Evolutionary conservation across 1,139 yeast species (phyloP).

Genomic region (Geotrichum phurueaensis): DNA sequence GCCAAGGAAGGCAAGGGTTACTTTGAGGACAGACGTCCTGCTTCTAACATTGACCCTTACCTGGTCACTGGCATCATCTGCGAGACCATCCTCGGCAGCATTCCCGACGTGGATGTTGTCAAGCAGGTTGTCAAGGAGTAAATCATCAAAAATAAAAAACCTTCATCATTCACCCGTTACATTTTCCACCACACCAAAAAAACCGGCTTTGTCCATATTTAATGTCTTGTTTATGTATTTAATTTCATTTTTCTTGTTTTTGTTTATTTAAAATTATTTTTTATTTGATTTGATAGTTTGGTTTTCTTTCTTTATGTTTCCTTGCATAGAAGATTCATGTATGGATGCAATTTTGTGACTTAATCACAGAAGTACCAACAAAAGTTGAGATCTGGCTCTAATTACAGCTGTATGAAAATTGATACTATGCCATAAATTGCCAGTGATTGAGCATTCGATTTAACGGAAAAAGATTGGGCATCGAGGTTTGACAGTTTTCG

Average conservation of each 20-base stretch:
- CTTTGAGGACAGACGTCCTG: conserved; percentile 99
- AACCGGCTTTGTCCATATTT: not conserved
- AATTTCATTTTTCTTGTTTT: not conserved
- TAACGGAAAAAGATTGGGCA: no score
- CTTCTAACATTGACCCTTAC: conserved; percentile 98
- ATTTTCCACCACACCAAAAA: not conserved
- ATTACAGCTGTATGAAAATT: not conserved
- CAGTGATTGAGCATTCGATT: no score
- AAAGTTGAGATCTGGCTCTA: not conserved
- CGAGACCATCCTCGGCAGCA: conserved; percentile 93
- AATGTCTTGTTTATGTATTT: not conserved
- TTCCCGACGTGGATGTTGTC: conserved; percentile 93
- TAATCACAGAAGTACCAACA: not conserved
- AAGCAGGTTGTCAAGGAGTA: conserved; percentile 23
- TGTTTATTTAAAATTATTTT: not conserved
- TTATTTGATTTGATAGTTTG: not conserved
- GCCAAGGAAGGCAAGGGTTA: conserved; percentile 97
- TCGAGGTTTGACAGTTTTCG: no score
- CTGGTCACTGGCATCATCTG: conserved; percentile 97
- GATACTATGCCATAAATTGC: not conserved
- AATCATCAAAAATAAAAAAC: not conserved
- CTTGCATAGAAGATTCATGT: not conserved
- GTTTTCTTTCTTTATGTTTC: not conserved
- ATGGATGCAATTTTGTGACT: not conserved
- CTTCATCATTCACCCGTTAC: not conserved